A percentile compares a stretch with the other conserved stretches of the same genome.
phyloP scores from a whole-genome alignment of 352 stramenopile genomes.

The Globisporangium viniferum region DNA sequence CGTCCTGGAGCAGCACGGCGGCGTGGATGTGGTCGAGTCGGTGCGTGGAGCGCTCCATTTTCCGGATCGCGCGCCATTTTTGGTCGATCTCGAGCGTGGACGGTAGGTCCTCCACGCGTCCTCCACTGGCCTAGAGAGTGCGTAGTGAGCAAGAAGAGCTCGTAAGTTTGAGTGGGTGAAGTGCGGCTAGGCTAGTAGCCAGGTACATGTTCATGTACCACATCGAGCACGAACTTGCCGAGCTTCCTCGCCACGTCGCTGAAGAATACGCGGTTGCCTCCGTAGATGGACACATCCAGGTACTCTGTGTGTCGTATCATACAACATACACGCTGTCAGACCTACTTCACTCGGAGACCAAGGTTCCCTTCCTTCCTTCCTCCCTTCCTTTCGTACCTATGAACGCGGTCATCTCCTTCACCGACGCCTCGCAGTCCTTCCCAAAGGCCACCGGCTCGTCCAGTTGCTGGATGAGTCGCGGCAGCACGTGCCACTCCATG shows the following conservation, averaged over 20 bases:
- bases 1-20: constrained; percentile 51
- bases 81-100: constrained; percentile 47
- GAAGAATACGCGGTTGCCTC: constrained; percentile 56
- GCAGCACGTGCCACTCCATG: too few species aligned
- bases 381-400: constrained; percentile 28
- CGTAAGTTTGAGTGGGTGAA: neutral
- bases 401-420: constrained; percentile 50
- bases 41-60: constrained; percentile 42
- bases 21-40: constrained; percentile 52
- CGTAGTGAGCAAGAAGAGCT: too few species aligned
- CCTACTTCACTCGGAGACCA: too few species aligned
- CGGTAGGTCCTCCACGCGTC: constrained; percentile 36
- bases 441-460: constrained; percentile 67
- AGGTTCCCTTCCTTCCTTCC: too few species aligned
- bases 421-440: constrained; percentile 31
- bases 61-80: constrained; percentile 49
- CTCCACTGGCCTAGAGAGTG: constrained; percentile 38
- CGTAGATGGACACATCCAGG: constrained; percentile 49
- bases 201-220: constrained; percentile 20
- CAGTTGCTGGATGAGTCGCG: constrained; percentile 56
- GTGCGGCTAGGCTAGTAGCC: neutral
- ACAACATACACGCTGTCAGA: too few species aligned
- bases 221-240: constrained; percentile 59
- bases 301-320: constrained; percentile 29
- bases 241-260: constrained; percentile 50